Evolutionary conservation across 345 rosid species (phyloP).

Genomic region (Eucalyptus polyanthemos): DNA sequence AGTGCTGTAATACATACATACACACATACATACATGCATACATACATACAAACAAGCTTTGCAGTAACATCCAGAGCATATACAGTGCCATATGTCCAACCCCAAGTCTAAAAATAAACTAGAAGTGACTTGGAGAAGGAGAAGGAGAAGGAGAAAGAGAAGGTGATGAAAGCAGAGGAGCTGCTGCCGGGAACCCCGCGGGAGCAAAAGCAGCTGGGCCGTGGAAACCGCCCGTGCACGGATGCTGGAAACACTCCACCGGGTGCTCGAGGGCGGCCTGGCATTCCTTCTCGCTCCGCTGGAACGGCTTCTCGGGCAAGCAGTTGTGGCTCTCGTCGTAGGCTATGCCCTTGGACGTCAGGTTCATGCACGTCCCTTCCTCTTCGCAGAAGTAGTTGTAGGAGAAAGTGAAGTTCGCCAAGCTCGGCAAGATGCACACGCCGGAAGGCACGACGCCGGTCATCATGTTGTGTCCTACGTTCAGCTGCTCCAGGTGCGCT

Average conservation of each 20-base stretch:
- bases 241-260: conserved; percentile 48
- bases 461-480: conserved; percentile 64
- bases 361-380: conserved; percentile 59
- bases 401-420: conserved; percentile 56
- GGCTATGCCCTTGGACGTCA: conserved; percentile 36
- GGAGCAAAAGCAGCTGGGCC: conserved; percentile 5
- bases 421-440: conserved; percentile 55
- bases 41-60: background rate
- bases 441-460: conserved; percentile 53
- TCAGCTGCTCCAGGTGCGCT: conserved; percentile 58
- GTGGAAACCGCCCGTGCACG: conserved; percentile 1
- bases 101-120: background rate
- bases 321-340: conserved; percentile 71
- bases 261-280: conserved; percentile 49
- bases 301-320: conserved; percentile 59
- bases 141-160: conserved; percentile 26
- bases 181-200: conserved; percentile 4
- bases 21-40: background rate
- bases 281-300: conserved; percentile 58
- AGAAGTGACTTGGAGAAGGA: background rate
- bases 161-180: conserved; percentile 2
- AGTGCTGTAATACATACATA: background rate
- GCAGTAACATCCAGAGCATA: background rate
- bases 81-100: background rate
- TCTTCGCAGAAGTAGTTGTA: conserved; percentile 80